A percentile compares a stretch with the other conserved stretches of the same genome.
These are phyloP conservation scores for Onygenales sp. DNA, from an alignment of 2,329 filamentous ascomycete species.

Conservation along the genomic window DNA sequence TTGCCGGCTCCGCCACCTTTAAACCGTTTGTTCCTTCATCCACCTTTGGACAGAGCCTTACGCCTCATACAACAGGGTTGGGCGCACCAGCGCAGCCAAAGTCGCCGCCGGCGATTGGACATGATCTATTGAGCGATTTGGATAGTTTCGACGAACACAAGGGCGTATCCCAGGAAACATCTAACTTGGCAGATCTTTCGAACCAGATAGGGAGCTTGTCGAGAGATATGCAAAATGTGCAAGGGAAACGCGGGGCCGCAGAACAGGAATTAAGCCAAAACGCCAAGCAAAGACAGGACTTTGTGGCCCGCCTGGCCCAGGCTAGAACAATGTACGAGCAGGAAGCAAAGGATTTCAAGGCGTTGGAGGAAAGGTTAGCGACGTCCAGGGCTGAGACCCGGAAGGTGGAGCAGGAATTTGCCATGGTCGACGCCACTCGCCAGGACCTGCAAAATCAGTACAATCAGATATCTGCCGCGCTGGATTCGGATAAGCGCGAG, in stretches of 20 bases:
- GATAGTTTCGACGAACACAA: slow-evolving; percentile 74
- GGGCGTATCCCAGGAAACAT: slow-evolving; percentile 78
- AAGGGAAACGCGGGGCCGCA: slow-evolving; percentile 66
- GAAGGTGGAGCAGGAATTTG: slow-evolving; percentile 75
- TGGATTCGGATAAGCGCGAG: slow-evolving; percentile 83
- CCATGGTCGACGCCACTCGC: slow-evolving; percentile 69
- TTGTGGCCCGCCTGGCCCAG: slow-evolving; percentile 79
- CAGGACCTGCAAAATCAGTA: slow-evolving; percentile 78
- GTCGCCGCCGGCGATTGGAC: slow-evolving; percentile 47
- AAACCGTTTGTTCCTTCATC: slow-evolving; percentile 91
- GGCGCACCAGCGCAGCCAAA: slow-evolving; percentile 27
- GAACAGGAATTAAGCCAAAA: slow-evolving; percentile 77
- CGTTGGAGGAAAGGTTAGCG: slow-evolving; percentile 72
- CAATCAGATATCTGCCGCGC: slow-evolving; percentile 59
- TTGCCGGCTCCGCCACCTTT: slow-evolving; percentile 48
- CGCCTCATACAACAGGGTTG: slow-evolving; percentile 64
- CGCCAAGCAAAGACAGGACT: slow-evolving; percentile 80
- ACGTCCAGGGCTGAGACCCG: slow-evolving; percentile 69
- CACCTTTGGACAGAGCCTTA: slow-evolving; percentile 76
- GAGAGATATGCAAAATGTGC: slow-evolving; percentile 89
- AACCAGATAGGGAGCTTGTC: slow-evolving; percentile 88
- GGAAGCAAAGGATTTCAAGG: slow-evolving; percentile 77
- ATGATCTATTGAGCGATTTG: slow-evolving; percentile 84
- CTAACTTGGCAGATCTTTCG: slow-evolving; percentile 88
- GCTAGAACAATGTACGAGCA: slow-evolving; percentile 85